Evolutionary conservation across 1,284 basidiomycete species (phyloP).

Genomic region (Prillingera fragicola): DNA sequence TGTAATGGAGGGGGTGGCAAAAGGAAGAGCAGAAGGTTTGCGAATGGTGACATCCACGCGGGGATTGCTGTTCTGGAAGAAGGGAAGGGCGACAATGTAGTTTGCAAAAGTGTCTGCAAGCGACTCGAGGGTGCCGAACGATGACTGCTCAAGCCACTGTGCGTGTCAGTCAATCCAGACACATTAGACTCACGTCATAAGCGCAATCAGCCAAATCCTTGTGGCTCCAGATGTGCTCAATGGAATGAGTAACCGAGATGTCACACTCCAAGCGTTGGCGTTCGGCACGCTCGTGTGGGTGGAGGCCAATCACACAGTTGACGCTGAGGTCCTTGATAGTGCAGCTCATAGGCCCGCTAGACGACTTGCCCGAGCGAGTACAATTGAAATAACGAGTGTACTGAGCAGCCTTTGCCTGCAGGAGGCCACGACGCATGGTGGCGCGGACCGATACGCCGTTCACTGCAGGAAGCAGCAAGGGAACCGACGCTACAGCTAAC

Average conservation of each 20-base stretch:
- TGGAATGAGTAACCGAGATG: slow-evolving; percentile 47
- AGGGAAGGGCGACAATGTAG: slow-evolving; percentile 30
- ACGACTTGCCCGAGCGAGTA: too few species aligned
- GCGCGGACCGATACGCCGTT: slow-evolving; percentile 17
- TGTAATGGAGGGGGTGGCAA: slow-evolving; percentile 62
- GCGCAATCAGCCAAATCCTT: slow-evolving; percentile 48
- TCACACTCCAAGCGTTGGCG: slow-evolving; percentile 65
- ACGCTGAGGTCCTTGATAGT: slow-evolving; percentile 55
- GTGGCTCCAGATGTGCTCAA: slow-evolving; percentile 45
- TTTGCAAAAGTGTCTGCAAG: slow-evolving; percentile 61
- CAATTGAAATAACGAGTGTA: slow-evolving; percentile 16
- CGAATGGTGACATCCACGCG: slow-evolving; percentile 58
- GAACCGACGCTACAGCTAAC: slow-evolving; percentile 16
- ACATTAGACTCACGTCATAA: slow-evolving; percentile 51
- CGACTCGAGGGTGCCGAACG: slow-evolving; percentile 68
- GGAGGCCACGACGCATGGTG: slow-evolving; percentile 32
- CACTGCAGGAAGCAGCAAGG: slow-evolving; percentile 26
- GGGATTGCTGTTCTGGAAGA: slow-evolving; percentile 15
- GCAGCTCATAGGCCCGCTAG: slow-evolving; percentile 8
- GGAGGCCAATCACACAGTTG: slow-evolving; percentile 60
- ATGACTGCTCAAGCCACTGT: slow-evolving; percentile 51
- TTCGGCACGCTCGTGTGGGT: slow-evolving; percentile 64
- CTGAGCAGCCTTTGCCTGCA: slow-evolving; percentile 27
- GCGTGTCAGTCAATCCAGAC: background rate
- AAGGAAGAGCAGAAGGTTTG: slow-evolving; percentile 71